phyloP scores from a whole-genome alignment of 345 rosid genomes.

The Salix dunnii region DNA sequence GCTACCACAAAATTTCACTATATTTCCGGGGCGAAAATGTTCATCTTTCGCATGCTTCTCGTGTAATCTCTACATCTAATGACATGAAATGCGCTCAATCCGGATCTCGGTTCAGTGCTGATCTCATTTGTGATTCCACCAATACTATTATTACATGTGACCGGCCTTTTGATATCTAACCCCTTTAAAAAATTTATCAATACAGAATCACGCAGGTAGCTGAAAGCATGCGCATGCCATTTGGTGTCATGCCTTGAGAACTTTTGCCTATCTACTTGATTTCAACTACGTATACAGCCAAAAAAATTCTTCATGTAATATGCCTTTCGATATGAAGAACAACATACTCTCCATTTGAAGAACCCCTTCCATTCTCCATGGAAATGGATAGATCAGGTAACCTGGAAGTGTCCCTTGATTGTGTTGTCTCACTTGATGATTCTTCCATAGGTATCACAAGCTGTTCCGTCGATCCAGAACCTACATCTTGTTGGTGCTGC shows the following conservation, averaged over 20 bases:
- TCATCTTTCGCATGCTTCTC: background rate
- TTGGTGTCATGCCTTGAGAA: background rate
- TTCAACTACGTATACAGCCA: background rate
- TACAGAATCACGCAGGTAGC: background rate
- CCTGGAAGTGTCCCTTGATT: background rate
- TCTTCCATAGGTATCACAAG: conserved; percentile 11
- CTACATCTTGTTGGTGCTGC: background rate
- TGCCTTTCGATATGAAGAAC: conserved; percentile 1
- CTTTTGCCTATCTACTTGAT: background rate
- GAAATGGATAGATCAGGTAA: conserved; percentile 7
- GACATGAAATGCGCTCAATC: background rate
- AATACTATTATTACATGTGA: background rate
- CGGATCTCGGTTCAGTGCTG: background rate
- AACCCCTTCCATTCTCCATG: background rate
- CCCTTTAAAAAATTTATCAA: background rate
- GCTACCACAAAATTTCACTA: background rate
- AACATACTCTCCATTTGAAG: conserved; percentile 8
- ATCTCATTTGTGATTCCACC: background rate
- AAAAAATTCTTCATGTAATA: background rate
- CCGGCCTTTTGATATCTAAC: background rate
- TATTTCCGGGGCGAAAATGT: background rate
- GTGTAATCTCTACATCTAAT: background rate
- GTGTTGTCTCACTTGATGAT: conserved; percentile 3
- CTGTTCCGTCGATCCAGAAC: conserved; percentile 9
- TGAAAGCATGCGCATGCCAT: background rate